Conservation (phyloP, 169 alveolate genomes). For the Miamiensis avidus region DNA sequence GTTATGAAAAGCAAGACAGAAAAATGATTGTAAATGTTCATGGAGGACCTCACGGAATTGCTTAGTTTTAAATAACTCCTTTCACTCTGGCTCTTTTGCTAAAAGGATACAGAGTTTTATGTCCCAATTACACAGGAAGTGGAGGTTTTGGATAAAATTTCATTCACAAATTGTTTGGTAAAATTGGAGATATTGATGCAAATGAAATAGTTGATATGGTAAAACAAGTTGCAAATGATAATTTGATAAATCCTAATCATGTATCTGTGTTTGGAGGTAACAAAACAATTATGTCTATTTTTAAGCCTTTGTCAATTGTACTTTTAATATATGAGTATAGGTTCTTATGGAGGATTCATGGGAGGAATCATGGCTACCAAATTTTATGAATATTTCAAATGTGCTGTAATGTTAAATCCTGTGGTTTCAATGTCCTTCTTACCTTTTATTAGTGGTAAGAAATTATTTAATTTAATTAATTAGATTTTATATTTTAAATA, state of each 20-base stretch:
- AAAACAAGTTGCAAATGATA: neutral
- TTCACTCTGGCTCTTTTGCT: slow-evolving; percentile 22
- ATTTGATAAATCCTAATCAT: neutral
- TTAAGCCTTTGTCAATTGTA: neutral
- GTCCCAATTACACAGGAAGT: slow-evolving; percentile 39
- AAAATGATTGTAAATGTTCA: slow-evolving; percentile 30
- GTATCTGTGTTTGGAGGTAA: neutral
- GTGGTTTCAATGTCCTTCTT: slow-evolving; percentile 30
- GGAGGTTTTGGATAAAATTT: slow-evolving; percentile 40
- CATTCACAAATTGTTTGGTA: slow-evolving; percentile 27
- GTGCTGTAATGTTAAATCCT: slow-evolving; percentile 37
- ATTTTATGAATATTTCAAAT: slow-evolving; percentile 20
- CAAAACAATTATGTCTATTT: no score
- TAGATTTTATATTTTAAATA: no score
- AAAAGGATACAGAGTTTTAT: slow-evolving; percentile 31
- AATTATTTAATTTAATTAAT: neutral
- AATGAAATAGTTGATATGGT: slow-evolving; percentile 40
- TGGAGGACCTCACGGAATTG: slow-evolving; percentile 51
- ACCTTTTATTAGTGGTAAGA: slow-evolving; percentile 16
- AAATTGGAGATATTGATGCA: slow-evolving; percentile 32
- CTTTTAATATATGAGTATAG: neutral
- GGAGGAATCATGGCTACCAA: slow-evolving; percentile 32
- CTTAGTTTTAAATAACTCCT: slow-evolving; percentile 2
- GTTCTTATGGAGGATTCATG: slow-evolving; percentile 45
- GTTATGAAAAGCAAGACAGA: slow-evolving; percentile 19